Base-by-base conservation (phyloP, 371 early-diverging fungal genomes). In the Polyrhizophydium stewartii region DNA sequence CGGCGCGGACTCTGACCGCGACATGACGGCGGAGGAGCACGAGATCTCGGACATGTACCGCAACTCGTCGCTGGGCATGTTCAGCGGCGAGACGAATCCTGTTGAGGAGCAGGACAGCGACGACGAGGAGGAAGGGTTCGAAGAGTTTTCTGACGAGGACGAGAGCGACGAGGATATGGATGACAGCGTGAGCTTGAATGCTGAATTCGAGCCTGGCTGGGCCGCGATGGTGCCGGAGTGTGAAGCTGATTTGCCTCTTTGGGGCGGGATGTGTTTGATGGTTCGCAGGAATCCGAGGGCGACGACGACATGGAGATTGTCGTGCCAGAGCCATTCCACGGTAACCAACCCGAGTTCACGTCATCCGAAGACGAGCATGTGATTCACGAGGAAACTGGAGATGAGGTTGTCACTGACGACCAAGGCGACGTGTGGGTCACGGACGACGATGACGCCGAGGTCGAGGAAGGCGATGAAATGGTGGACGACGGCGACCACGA, bases 21-120 rank as follows among this genome's bases (percentile, higher is more conserved):
- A 41, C 55, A 49, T 51, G 35, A 43, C 43, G 33, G 41, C 31
- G 5, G 69, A 66, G 37, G 59, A 61, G 27, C 6, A 12, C 25
- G 70, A 62, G 74, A 70, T 66, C 75, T 84, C 68, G 75, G 84
- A 69, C 87, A 90, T 92, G n/a, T 91, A 92, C 71, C 84, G 93
- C 46, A 91, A 92, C 67, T 97, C 97, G 22, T 87, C 96, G 13
- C 83, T 97, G 12, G 94, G 95, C 17, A 86, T 96, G 86, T 86
- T 87, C 66, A 88, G 86, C 63, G 89, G 85, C 21, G 80, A 82
- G 32, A 81, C 69, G 16, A 74, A 79, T 61, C 85, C 87, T 38
- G 87, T 88, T 35, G 88, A 88, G 17, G 79, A 77, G 56, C 84
- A 45, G 5, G 77, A 72, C 22, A 57, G 64, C 25, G 64, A 69